Evolutionary conservation across 1,284 basidiomycete genomes (phyloP).

Genomic region (Marasmius sp.): DNA sequence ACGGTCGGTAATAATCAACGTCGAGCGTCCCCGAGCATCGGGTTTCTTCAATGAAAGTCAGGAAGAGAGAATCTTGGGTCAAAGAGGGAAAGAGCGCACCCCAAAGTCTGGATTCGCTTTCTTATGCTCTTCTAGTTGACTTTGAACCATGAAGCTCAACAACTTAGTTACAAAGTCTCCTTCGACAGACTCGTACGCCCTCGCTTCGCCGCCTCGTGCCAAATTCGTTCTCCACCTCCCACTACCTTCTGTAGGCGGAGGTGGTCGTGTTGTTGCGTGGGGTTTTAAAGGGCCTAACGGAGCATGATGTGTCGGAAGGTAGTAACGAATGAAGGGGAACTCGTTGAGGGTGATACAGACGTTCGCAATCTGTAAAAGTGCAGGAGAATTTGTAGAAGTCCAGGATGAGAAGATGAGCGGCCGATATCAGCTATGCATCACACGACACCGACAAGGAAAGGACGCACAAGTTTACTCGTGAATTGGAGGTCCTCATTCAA

Average conservation of each 20-base stretch:
- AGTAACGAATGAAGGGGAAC: slow-evolving; percentile 94
- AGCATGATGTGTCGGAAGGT: slow-evolving; percentile 79
- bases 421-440: neutral
- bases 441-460: slow-evolving; percentile 10
- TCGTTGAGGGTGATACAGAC: slow-evolving; percentile 92
- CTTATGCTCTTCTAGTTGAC: slow-evolving; percentile 83
- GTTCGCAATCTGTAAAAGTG: slow-evolving; percentile 71
- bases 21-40: slow-evolving; percentile 75
- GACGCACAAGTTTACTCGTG: slow-evolving; percentile 61
- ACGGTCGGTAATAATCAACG: slow-evolving; percentile 92
- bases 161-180: slow-evolving; percentile 75
- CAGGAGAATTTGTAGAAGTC: neutral
- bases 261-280: slow-evolving; percentile 53
- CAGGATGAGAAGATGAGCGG: too few species aligned
- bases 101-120: slow-evolving; percentile 84
- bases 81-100: slow-evolving; percentile 38
- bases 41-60: slow-evolving; percentile 50
- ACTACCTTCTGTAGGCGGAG: slow-evolving; percentile 62
- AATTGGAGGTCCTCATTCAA: slow-evolving; percentile 85
- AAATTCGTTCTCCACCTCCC: slow-evolving; percentile 73
- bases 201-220: slow-evolving; percentile 63
- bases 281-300: slow-evolving; percentile 87
- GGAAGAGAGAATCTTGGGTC: neutral
- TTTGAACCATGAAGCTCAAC: slow-evolving; percentile 82
- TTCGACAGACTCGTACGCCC: slow-evolving; percentile 65